Percentiles rank a stretch among this genome's conserved stretches.
Evolutionary conservation across 345 rosid species (phyloP).

Genomic region (Eucalyptus polyanthemos): DNA sequence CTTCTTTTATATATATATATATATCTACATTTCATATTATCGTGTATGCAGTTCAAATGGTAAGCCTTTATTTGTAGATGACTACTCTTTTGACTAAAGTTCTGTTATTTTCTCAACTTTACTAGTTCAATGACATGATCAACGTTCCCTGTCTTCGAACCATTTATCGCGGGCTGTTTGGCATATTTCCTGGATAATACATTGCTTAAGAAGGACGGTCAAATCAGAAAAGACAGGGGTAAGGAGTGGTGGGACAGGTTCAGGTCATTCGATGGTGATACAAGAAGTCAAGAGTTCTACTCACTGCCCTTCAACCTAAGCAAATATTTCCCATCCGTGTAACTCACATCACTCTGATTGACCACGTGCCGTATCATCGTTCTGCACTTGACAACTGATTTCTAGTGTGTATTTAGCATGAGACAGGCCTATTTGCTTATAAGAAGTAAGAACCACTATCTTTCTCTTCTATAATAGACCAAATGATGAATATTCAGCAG

Average conservation of each 20-base stretch:
- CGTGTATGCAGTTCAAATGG: background rate
- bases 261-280: slow-evolving; percentile 52
- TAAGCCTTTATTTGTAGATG: background rate
- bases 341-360: background rate
- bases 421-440: background rate
- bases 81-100: background rate
- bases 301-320: slow-evolving; percentile 86
- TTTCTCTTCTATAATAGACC: background rate
- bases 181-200: slow-evolving; percentile 83
- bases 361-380: background rate
- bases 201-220: slow-evolving; percentile 33
- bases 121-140: slow-evolving; percentile 80
- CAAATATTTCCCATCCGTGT: slow-evolving; percentile 85
- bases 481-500: background rate
- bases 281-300: slow-evolving; percentile 80
- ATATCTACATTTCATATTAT: background rate
- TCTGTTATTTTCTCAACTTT: background rate
- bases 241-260: slow-evolving; percentile 95
- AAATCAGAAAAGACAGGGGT: slow-evolving; percentile 78
- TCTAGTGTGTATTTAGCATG: background rate
- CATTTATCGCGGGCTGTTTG: slow-evolving; percentile 74
- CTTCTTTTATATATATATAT: background rate
- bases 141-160: slow-evolving; percentile 88
- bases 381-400: background rate
- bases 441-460: background rate